phyloP scores from a whole-genome alignment of 495 filamentous ascomycete species.

The Thermochaetoides thermophila region DNA sequence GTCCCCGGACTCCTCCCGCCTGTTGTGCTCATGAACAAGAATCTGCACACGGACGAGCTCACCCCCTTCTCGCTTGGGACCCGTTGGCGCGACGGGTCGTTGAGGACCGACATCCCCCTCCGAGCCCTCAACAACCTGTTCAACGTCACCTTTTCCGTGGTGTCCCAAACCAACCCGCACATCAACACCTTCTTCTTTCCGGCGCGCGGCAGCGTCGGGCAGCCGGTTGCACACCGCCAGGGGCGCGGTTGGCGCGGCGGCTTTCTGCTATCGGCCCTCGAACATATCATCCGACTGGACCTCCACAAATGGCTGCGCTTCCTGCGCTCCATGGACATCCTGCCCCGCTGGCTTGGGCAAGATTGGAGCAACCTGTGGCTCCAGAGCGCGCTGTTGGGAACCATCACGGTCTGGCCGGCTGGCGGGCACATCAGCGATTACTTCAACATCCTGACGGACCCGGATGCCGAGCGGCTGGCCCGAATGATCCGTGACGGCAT shows the following conservation, averaged over 20 bases:
- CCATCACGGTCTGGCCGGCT: slow-evolving; percentile 90
- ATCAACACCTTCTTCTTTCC: slow-evolving; percentile 98
- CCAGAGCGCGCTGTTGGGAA: slow-evolving; percentile 86
- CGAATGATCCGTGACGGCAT: slow-evolving; percentile 82
- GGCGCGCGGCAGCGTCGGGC: slow-evolving; percentile 75
- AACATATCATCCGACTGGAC: slow-evolving; percentile 91
- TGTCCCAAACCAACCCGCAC: slow-evolving; percentile 93
- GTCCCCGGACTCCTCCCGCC: slow-evolving; percentile 94
- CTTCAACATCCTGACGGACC: slow-evolving; percentile 73
- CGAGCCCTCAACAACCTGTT: slow-evolving; percentile 89
- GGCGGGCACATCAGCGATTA: slow-evolving; percentile 54
- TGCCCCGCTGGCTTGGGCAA: slow-evolving; percentile 81
- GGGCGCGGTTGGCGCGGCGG: slow-evolving; percentile 94
- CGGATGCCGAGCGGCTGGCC: slow-evolving; percentile 53
- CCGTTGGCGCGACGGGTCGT: slow-evolving; percentile 94
- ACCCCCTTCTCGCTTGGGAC: slow-evolving; percentile 81
- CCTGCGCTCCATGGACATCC: slow-evolving; percentile 75
- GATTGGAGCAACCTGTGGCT: slow-evolving; percentile 96
- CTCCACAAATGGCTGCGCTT: slow-evolving; percentile 94
- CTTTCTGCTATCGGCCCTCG: slow-evolving; percentile 77
- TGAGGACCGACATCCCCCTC: slow-evolving; percentile 90
- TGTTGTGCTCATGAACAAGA: slow-evolving; percentile 94
- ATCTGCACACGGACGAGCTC: slow-evolving; percentile 52
- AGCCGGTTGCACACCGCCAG: slow-evolving; percentile 84
- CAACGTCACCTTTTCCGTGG: slow-evolving; percentile 94